Evolutionary conservation across 1,139 yeast species (phyloP).

Genomic region (Pichia sp.): DNA sequence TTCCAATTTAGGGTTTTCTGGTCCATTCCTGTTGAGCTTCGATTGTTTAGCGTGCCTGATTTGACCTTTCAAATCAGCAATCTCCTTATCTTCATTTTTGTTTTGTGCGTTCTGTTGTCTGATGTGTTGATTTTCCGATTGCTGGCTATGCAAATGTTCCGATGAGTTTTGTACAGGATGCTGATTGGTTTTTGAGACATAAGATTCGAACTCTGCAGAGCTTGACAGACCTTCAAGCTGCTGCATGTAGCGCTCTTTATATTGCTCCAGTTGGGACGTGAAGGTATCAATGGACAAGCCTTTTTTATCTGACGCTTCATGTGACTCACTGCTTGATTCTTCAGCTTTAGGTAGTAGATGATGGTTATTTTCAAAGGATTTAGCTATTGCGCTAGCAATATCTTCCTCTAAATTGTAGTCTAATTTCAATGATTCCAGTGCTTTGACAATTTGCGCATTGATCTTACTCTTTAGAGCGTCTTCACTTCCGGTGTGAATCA

Average conservation of each 20-base stretch:
- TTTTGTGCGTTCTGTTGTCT: neutral
- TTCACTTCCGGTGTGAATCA: constrained; percentile 6
- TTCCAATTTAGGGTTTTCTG: neutral
- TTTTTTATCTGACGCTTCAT: neutral
- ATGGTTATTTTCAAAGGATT: constrained; percentile 19
- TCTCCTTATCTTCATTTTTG: neutral
- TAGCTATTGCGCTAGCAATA: constrained; percentile 22
- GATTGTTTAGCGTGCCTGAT: neutral
- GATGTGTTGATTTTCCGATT: neutral
- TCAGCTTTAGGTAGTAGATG: constrained; percentile 7
- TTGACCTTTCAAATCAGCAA: neutral
- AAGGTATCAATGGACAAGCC: constrained; percentile 5
- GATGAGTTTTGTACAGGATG: neutral
- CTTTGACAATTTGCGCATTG: constrained; percentile 22
- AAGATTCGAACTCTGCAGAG: neutral
- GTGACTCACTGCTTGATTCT: neutral
- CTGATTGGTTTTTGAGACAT: neutral
- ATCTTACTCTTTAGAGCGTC: constrained; percentile 17
- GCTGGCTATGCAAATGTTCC: neutral
- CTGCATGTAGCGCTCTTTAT: constrained; percentile 6
- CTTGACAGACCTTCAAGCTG: constrained; percentile 5
- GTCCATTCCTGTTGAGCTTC: neutral
- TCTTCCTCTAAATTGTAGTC: constrained; percentile 21
- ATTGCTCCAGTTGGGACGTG: constrained; percentile 4
- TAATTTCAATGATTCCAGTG: constrained; percentile 23